phyloP scores from a whole-genome alignment of 768 basidiomycete species.

The Rossbeevera mucosa region DNA sequence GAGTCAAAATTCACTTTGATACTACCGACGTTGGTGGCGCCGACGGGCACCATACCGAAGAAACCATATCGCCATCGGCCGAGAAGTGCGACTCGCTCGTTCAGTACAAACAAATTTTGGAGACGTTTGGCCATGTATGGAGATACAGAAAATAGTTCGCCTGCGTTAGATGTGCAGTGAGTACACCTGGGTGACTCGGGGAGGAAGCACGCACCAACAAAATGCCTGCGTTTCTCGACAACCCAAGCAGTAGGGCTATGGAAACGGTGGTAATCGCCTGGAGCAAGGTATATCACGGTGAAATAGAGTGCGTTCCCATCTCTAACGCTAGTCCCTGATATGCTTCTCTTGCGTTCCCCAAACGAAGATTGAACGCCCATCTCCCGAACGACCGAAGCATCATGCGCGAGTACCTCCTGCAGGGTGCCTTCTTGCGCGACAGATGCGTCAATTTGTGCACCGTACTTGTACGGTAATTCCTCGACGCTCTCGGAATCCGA shows the following conservation, averaged over 20 bases:
- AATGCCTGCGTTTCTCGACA: constrained; percentile 92
- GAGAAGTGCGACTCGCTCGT: constrained; percentile 93
- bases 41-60: constrained; percentile 96
- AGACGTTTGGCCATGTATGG: constrained; percentile 93
- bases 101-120: constrained; percentile 93
- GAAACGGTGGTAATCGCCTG: constrained; percentile 98
- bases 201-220: constrained; percentile 60
- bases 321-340: constrained; percentile 48
- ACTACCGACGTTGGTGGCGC: constrained; percentile 96
- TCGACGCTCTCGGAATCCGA: constrained; percentile 25
- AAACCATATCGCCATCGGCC: constrained; percentile 95
- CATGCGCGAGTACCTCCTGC: constrained; percentile 58
- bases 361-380: constrained; percentile 54
- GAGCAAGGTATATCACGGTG: constrained; percentile 94
- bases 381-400: constrained; percentile 66
- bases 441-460: constrained; percentile 69
- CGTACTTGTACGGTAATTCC: constrained; percentile 50
- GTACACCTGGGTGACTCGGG: neutral
- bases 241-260: constrained; percentile 97
- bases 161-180: constrained; percentile 34
- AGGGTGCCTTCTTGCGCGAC: constrained; percentile 53
- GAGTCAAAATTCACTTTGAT: constrained; percentile 96
- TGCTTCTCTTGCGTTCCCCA: constrained; percentile 30
- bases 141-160: constrained; percentile 93
- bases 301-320: constrained; percentile 87